Conservation (phyloP, 73 alveolate genomes). For the Paramecium sexaurelia region DNA sequence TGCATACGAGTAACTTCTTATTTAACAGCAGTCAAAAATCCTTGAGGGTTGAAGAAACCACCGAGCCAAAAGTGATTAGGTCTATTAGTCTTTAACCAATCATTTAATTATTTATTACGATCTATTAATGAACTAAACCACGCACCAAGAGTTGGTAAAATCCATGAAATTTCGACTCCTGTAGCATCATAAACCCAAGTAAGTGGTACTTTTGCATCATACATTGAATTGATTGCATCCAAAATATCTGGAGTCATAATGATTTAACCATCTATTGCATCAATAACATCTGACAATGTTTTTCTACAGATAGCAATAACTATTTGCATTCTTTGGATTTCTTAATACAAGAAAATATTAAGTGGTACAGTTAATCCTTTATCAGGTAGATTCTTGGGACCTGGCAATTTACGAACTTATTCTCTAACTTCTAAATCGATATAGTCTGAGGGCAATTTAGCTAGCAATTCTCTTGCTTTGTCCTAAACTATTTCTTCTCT, state of each 20-base stretch:
- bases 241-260: slow-evolving; percentile 99
- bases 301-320: slow-evolving; percentile 91
- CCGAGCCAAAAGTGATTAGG: slow-evolving; percentile 95
- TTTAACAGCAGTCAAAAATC: slow-evolving; percentile 98
- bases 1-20: slow-evolving; percentile 97
- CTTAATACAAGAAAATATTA: slow-evolving; percentile 99
- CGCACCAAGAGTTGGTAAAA: slow-evolving; percentile 95
- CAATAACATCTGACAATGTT: slow-evolving; percentile 89
- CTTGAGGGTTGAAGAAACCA: slow-evolving; percentile 99
- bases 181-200: slow-evolving; percentile 99
- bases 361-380: slow-evolving; percentile 99
- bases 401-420: slow-evolving; percentile 83
- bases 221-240: slow-evolving; percentile 90
- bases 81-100: slow-evolving; percentile 96
- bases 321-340: slow-evolving; percentile 90
- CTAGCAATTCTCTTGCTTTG: slow-evolving; percentile 74
- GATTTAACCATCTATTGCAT: slow-evolving; percentile 99
- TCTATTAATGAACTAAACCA: slow-evolving; percentile 98
- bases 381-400: slow-evolving; percentile 89
- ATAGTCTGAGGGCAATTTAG: slow-evolving; percentile 94
- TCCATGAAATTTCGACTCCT: slow-evolving; percentile 99
- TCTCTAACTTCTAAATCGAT: slow-evolving; percentile 94
- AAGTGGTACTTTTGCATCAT: slow-evolving; percentile 94
- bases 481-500: slow-evolving; percentile 85
- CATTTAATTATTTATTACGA: slow-evolving; percentile 95